Evolutionary conservation across 495 filamentous ascomycete species (phyloP), one percentile per base, ranked within the genome.

Genomic region (Neurospora sp.): DNA sequence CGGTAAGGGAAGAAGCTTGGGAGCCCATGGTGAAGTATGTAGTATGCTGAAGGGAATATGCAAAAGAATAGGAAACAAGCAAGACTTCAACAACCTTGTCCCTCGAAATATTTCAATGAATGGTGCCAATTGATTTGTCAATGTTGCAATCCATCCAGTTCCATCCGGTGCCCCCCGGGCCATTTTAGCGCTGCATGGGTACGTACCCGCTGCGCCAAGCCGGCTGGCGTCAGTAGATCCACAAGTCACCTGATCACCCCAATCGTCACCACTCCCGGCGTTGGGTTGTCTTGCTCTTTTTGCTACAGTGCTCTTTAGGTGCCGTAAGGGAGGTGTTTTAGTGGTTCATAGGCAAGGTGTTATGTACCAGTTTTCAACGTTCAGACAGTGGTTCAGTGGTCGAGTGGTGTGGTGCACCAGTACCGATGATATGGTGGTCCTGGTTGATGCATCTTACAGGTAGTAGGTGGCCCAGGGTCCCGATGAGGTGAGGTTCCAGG

Each of bases 1-100:
- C 20, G 11, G 46, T 54, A 54, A 27, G 10, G 49, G 77, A 76
- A 18, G 80, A 73, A 71, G 76, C 75, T 76, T 75, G 74, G 27
- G 78, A 80, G 11, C 77, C 77, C 83, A 85, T 85, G 77, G 66
- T 71, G 70, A 73, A 72, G 42, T 10, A n/a, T 44, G 4, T 46
- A 49, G 10, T 66, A 16, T 9, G 5, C 11, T 35, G 54, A 66
- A 66, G 5, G 27, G 6, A 37, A 66, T 2, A 37, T 18, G 27
- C 23, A 35, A 18, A 35, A 37, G 31, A 66, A 60, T 23, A 27
- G 49, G 5, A 60, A 60, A 4, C 20, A 60, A 27, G 20, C 49
- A 60, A 60, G 9, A 27, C 20, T 11, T 60, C 49, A 8, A n/a
- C 41, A 66, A 8, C 27, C 7, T 35, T 14, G 23, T 66, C 27